Conservation (phyloP, 2,329 filamentous ascomycete species). For the Thermothelomyces thermophilus region DNA sequence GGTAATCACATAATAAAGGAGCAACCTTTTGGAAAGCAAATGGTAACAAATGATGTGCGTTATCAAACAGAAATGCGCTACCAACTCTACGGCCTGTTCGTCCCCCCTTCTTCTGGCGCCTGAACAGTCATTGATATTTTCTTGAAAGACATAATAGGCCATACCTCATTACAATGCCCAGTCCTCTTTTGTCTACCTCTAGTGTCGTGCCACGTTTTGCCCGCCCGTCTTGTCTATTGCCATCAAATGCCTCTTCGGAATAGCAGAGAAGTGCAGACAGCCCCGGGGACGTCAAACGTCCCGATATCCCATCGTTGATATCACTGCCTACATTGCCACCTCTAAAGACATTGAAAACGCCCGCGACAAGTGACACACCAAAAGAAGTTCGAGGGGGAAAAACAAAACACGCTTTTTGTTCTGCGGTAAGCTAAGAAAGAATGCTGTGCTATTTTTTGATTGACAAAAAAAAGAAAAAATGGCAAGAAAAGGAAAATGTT, state of each 20-base stretch:
- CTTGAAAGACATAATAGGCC: conserved; percentile 14
- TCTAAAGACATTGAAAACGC: no score
- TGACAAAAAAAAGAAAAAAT: not conserved
- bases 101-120: not conserved
- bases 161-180: not conserved
- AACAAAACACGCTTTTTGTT: not conserved
- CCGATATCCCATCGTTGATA: no score
- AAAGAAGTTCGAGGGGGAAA: no score
- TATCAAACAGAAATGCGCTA: no score
- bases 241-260: not conserved
- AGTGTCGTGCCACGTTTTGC: conserved; percentile 7
- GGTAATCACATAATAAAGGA: no score
- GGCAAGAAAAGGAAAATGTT: conserved; percentile 1
- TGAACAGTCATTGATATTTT: conserved; percentile 5
- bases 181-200: conserved; percentile 21
- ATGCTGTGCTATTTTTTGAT: not conserved
- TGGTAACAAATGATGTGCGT: no score
- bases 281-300: no score
- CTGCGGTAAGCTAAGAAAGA: not conserved
- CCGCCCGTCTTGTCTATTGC: conserved; percentile 1
- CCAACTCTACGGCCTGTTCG: no score
- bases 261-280: not conserved
- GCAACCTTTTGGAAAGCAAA: no score
- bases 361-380: no score
- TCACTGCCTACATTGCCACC: no score